A percentile compares a stretch with the other conserved stretches of the same genome.
These are phyloP conservation scores for Blastobotrys persicus DNA, from an alignment of 1,139 yeast species.

Conservation along the genomic window DNA sequence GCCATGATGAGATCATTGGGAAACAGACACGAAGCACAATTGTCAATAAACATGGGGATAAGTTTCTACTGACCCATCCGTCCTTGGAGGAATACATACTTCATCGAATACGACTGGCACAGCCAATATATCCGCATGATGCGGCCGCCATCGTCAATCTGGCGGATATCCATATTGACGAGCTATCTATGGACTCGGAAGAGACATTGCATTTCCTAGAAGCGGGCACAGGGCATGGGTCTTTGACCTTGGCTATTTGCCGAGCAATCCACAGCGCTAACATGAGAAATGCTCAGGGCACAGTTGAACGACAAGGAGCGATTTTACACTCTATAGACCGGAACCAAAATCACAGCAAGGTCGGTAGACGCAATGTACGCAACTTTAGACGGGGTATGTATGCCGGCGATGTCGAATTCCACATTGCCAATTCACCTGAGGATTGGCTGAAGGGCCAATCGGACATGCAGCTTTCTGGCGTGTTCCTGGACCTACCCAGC, in stretches of 20 bases:
- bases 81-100: constrained; percentile 46
- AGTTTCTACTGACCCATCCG: constrained; percentile 39
- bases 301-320: constrained; percentile 38
- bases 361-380: constrained; percentile 41
- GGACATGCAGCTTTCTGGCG: constrained; percentile 32
- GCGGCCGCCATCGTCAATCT: constrained; percentile 46
- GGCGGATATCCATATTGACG: constrained; percentile 46
- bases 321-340: constrained; percentile 46
- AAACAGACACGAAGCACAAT: constrained; percentile 26
- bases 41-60: constrained; percentile 26
- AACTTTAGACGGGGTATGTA: constrained; percentile 44
- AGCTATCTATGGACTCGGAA: constrained; percentile 1
- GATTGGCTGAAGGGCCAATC: constrained; percentile 39
- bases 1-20: constrained; percentile 41
- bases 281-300: constrained; percentile 17
- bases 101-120: constrained; percentile 43
- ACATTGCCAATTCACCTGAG: constrained; percentile 42
- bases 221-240: constrained; percentile 55
- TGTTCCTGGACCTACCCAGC: constrained; percentile 47
- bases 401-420: constrained; percentile 44
- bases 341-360: constrained; percentile 39
- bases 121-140: constrained; percentile 49
- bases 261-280: constrained; percentile 45
- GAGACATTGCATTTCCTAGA: constrained; percentile 43
- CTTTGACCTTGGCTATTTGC: constrained; percentile 46